Evolutionary conservation across 163 green algal species (phyloP).

Genomic region (Prototheca cutis): DNA sequence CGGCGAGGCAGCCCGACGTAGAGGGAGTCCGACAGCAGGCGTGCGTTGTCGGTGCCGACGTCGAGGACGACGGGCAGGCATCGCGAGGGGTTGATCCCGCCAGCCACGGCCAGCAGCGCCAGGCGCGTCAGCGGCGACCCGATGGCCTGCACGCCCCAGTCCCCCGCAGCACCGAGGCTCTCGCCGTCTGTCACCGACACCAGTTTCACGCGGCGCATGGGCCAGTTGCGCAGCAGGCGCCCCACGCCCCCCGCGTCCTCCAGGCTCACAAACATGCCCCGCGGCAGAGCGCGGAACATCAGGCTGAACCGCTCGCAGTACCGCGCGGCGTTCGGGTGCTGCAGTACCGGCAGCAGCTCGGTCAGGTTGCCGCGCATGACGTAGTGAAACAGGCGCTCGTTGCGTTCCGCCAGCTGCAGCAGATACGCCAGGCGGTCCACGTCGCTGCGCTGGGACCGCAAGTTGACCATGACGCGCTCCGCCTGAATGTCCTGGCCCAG

Average conservation of each 20-base stretch:
- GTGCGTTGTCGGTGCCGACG: constrained; percentile 43
- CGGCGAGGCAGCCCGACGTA: constrained; percentile 69
- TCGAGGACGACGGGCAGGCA: constrained; percentile 72
- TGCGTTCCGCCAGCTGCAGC: constrained; percentile 56
- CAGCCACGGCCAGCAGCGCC: constrained; percentile 67
- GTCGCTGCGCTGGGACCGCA: constrained; percentile 28
- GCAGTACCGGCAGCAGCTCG: constrained; percentile 74
- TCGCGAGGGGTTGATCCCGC: constrained; percentile 58
- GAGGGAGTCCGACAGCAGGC: constrained; percentile 58
- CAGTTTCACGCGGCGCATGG: constrained; percentile 68
- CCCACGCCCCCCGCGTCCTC: constrained; percentile 67
- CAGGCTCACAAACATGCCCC: constrained; percentile 70
- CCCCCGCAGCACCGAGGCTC: constrained; percentile 45
- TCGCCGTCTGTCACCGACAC: constrained; percentile 77
- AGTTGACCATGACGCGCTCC: constrained; percentile 48
- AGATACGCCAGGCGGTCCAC: constrained; percentile 22
- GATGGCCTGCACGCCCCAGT: constrained; percentile 62
- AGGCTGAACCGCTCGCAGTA: constrained; percentile 74
- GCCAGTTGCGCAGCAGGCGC: constrained; percentile 86
- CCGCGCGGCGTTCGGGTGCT: constrained; percentile 55
- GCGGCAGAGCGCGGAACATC: constrained; percentile 81
- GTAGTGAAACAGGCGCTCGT: constrained; percentile 78
- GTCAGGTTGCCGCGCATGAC: constrained; percentile 73
- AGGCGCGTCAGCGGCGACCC: constrained; percentile 64
- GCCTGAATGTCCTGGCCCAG: constrained; percentile 71